Conservation (phyloP, 2,329 filamentous ascomycete species). For the Botrytis squamosa region DNA sequence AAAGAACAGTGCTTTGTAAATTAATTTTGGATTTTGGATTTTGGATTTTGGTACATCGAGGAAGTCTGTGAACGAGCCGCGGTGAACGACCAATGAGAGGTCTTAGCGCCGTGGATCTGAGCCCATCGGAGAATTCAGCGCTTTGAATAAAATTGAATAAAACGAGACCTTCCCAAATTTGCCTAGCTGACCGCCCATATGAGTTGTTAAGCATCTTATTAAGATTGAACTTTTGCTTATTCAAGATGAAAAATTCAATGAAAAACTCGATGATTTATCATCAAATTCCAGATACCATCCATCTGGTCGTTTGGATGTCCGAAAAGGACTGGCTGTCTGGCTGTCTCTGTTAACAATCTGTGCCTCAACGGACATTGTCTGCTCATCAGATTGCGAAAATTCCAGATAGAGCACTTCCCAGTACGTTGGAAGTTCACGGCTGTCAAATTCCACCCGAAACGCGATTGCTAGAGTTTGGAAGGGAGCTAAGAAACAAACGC, state of each 20-base stretch:
- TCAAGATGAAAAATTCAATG: neutral
- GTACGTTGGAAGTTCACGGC: neutral
- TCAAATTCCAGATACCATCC: neutral
- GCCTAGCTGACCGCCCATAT: neutral
- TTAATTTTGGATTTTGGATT: neutral
- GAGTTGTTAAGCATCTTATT: neutral
- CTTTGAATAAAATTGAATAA: neutral
- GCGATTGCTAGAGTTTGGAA: neutral
- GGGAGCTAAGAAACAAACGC: neutral
- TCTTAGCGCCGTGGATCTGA: neutral
- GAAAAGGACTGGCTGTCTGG: too few relatives aligned
- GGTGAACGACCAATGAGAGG: neutral
- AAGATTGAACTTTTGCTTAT: neutral
- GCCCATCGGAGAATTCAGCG: neutral
- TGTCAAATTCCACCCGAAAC: conserved; percentile 1
- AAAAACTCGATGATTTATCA: neutral
- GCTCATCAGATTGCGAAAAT: neutral
- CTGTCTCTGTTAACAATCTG: neutral
- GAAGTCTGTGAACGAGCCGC: neutral
- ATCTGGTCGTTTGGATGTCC: neutral
- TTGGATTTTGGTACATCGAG: neutral
- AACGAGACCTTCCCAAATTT: neutral
- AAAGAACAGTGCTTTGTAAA: conserved; percentile 1
- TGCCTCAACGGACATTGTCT: neutral
- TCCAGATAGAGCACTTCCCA: neutral